Conservation (phyloP, 2,329 filamentous ascomycete species). For the Alternaria brassicicola region DNA sequence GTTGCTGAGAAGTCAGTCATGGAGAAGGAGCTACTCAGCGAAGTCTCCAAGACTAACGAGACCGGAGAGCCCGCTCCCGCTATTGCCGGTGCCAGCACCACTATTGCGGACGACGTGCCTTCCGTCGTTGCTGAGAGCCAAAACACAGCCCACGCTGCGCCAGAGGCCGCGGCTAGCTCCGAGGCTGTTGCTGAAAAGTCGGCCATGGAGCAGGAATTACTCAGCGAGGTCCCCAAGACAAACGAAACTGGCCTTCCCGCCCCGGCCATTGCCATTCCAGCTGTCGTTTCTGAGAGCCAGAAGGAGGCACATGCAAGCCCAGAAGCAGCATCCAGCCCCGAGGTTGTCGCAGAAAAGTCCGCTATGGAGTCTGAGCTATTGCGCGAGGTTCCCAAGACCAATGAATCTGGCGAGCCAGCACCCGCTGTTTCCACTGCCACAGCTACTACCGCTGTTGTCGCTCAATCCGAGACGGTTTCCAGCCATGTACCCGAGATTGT, state of each 20-base stretch:
- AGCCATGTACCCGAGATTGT: conserved; percentile 63
- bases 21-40: conserved; percentile 68
- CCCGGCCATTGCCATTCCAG: conserved; percentile 52
- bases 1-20: conserved; percentile 73
- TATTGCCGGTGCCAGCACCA: conserved; percentile 26
- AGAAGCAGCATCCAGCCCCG: conserved; percentile 68
- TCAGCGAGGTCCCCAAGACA: conserved; percentile 42
- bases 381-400: conserved; percentile 59
- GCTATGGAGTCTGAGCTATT: conserved; percentile 74
- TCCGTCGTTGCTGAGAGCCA: conserved; percentile 74
- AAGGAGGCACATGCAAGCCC: conserved; percentile 66
- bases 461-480: conserved; percentile 35
- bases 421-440: conserved; percentile 24
- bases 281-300: conserved; percentile 74
- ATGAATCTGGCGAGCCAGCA: conserved; percentile 50
- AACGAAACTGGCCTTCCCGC: conserved; percentile 49
- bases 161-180: conserved; percentile 69
- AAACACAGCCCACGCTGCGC: conserved; percentile 64
- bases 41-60: conserved; percentile 48
- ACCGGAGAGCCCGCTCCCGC: conserved; percentile 44
- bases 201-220: conserved; percentile 72
- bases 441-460: conserved; percentile 16
- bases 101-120: conserved; percentile 53
- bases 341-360: conserved; percentile 73
- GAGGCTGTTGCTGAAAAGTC: conserved; percentile 73